Percentiles rank a stretch among this genome's conserved stretches.
phyloP scores from a whole-genome alignment of 306 rosid genomes.

The Hippophae rhamnoides region DNA sequence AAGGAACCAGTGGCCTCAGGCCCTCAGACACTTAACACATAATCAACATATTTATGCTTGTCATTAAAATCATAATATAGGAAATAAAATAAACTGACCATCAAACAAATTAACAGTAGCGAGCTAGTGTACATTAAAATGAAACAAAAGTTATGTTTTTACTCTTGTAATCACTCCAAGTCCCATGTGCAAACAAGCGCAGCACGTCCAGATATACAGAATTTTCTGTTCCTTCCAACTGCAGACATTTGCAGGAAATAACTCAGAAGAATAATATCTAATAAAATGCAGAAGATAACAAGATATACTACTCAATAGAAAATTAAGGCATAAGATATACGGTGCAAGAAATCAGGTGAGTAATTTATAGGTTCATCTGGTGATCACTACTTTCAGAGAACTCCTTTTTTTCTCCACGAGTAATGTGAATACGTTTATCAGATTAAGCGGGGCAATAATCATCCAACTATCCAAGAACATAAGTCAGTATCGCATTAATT shows the following conservation, averaged over 20 bases:
- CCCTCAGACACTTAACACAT: no score
- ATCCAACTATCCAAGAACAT: background rate
- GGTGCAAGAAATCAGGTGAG: background rate
- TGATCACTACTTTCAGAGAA: no score
- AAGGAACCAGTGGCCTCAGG: no score
- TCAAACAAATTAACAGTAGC: background rate
- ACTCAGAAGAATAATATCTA: background rate
- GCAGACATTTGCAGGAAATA: slow-evolving; percentile 15
- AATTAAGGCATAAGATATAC: background rate
- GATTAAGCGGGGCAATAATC: background rate
- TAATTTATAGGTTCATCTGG: background rate
- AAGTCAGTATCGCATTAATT: background rate
- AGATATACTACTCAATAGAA: background rate
- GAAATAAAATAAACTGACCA: background rate
- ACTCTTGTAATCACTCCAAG: slow-evolving; percentile 92
- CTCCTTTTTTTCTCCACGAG: background rate
- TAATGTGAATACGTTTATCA: background rate
- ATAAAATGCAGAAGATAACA: background rate
- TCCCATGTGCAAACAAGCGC: slow-evolving; percentile 81
- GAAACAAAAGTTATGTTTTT: slow-evolving; percentile 15
- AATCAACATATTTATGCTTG: no score
- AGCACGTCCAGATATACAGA: slow-evolving; percentile 62
- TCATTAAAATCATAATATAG: no score
- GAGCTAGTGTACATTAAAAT: no score
- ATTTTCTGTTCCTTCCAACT: slow-evolving; percentile 67